A percentile compares a stretch with the other conserved stretches of the same genome.
These are phyloP conservation scores for Camelina sativa DNA, from an alignment of 345 rosid genomes.

Conservation along the genomic window DNA sequence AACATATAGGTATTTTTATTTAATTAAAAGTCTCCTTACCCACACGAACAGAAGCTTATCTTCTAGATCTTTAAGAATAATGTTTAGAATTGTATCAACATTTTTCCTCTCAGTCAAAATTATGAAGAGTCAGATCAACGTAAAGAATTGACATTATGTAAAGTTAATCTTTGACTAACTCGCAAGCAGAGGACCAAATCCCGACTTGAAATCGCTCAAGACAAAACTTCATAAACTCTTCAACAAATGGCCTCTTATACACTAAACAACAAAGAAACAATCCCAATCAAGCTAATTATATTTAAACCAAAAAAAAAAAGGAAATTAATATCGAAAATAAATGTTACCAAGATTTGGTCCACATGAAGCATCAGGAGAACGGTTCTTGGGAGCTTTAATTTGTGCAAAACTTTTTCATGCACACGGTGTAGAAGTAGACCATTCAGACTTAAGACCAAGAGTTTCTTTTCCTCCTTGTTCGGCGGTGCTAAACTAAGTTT, in stretches of 20 bases:
- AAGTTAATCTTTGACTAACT: conserved; percentile 18
- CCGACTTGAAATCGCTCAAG: conserved; percentile 58
- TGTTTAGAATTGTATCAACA: conserved; percentile 35
- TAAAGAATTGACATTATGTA: neutral
- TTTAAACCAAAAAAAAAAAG: too few species aligned
- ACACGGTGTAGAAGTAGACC: conserved; percentile 50
- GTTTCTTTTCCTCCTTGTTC: conserved; percentile 42
- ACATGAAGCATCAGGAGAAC: conserved; percentile 40
- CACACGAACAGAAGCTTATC: conserved; percentile 47
- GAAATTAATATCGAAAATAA: neutral
- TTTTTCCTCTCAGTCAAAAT: conserved; percentile 12
- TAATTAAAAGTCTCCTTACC: conserved; percentile 32
- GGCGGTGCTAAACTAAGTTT: conserved; percentile 25
- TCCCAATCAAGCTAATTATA: neutral
- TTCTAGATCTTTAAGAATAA: conserved; percentile 25
- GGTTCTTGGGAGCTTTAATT: conserved; percentile 4
- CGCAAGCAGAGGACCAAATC: conserved; percentile 53
- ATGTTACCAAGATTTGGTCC: conserved; percentile 42
- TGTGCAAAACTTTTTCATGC: neutral
- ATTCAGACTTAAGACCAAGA: conserved; percentile 41
- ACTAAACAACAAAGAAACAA: conserved; percentile 32
- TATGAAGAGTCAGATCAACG: neutral
- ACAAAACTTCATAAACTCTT: conserved; percentile 51
- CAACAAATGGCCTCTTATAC: conserved; percentile 54
- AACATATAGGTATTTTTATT: too few species aligned